These are phyloP conservation scores for Circinella umbellata DNA, from an alignment of 371 early-diverging fungal genomes.

Conservation along the genomic window DNA sequence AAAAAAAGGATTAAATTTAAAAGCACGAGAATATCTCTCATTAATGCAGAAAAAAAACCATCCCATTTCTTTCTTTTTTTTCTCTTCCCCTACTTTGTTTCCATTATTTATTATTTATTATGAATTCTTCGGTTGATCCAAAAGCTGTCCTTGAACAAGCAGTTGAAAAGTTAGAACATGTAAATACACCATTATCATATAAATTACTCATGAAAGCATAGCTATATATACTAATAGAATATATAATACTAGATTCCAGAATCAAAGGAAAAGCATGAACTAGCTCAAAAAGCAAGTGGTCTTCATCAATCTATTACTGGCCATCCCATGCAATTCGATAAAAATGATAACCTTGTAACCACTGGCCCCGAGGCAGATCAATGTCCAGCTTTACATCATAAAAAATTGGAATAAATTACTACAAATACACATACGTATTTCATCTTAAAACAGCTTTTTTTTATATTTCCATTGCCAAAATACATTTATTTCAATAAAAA, in stretches of 20 bases:
- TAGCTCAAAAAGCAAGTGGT: conserved; percentile 28
- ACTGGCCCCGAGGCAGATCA: conserved; percentile 27
- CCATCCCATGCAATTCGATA: conserved; percentile 34
- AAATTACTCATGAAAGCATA: no score
- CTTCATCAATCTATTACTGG: conserved; percentile 33
- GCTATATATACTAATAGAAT: not conserved
- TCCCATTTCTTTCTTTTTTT: not conserved
- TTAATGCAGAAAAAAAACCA: not conserved
- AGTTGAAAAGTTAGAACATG: conserved; percentile 17
- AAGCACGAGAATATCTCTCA: not conserved
- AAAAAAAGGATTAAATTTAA: not conserved
- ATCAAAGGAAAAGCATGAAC: conserved; percentile 23
- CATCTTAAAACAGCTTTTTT: no score
- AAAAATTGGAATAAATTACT: conserved; percentile 1
- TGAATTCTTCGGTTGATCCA: conserved; percentile 9
- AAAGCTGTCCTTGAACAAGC: conserved; percentile 19
- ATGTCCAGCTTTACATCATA: conserved; percentile 27
- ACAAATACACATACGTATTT: no score
- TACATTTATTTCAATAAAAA: no score
- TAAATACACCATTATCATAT: not conserved
- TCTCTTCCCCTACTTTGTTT: conserved; percentile 6
- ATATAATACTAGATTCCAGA: conserved; percentile 10
- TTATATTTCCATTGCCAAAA: no score
- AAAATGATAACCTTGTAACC: conserved; percentile 28
- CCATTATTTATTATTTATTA: not conserved